Evolutionary conservation across 768 basidiomycete genomes (phyloP).

Genomic region (Gloeophyllum trabeum): DNA sequence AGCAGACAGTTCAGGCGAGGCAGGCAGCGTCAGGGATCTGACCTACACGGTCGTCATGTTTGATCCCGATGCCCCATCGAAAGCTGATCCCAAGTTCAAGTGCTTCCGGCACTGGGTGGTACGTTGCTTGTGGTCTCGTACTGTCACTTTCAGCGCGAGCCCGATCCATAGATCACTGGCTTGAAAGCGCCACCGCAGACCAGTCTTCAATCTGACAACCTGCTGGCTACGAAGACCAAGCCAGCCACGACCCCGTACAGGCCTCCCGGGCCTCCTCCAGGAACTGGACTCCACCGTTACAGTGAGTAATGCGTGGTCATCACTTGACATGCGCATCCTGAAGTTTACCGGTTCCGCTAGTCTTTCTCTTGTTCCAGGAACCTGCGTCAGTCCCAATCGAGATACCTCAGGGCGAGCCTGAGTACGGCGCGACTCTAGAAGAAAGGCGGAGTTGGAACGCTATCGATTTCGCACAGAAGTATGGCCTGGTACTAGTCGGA

Average conservation of each 20-base stretch:
- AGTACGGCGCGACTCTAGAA: conserved; percentile 30
- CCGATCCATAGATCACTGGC: conserved; percentile 21
- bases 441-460: conserved; percentile 47
- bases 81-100: conserved; percentile 12
- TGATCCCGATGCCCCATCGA: conserved; percentile 20
- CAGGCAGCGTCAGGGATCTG: conserved; percentile 16
- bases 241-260: conserved; percentile 42
- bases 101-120: conserved; percentile 21
- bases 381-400: conserved; percentile 27
- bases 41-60: conserved; percentile 31
- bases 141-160: background rate
- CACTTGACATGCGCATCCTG: conserved; percentile 5
- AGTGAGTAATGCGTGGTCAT: conserved; percentile 21
- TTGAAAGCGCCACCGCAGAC: conserved; percentile 22
- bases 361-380: conserved; percentile 52
- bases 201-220: conserved; percentile 19
- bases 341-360: conserved; percentile 14
- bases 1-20: conserved; percentile 7
- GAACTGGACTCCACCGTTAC: conserved; percentile 46
- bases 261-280: conserved; percentile 43
- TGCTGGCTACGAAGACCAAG: conserved; percentile 28
- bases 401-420: conserved; percentile 32
- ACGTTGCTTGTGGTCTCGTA: conserved; percentile 10
- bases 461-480: conserved; percentile 33
- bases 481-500: conserved; percentile 46